These are phyloP conservation scores for Athelia sp. DNA, from an alignment of 1,284 basidiomycete genomes.

Conservation along the genomic window DNA sequence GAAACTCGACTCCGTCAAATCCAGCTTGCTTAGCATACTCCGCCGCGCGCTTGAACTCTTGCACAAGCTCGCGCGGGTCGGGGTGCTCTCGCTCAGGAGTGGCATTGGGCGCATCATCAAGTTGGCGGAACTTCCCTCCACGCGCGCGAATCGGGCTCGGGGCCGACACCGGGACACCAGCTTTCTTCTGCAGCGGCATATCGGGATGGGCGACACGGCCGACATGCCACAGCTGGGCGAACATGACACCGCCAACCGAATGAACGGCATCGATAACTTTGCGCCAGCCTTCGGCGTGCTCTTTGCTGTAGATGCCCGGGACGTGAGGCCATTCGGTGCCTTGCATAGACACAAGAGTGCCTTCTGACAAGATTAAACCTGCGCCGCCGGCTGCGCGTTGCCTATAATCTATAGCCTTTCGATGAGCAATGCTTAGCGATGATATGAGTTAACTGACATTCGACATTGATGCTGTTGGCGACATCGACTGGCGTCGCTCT, in stretches of 20 bases:
- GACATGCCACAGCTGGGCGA: constrained; percentile 31
- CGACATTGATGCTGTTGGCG: constrained; percentile 15
- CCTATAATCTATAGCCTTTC: background rate
- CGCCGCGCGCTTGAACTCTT: constrained; percentile 30
- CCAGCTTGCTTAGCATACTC: constrained; percentile 29
- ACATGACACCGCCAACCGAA: constrained; percentile 32
- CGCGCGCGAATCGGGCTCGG: background rate
- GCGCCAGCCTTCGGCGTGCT: constrained; percentile 31
- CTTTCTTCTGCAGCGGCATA: background rate
- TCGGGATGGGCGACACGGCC: background rate
- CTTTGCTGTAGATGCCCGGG: constrained; percentile 29
- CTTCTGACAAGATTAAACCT: constrained; percentile 28
- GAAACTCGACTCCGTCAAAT: constrained; percentile 9
- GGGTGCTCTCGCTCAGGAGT: background rate
- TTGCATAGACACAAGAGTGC: constrained; percentile 20
- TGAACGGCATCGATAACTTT: constrained; percentile 37
- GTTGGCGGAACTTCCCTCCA: background rate
- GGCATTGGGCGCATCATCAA: background rate
- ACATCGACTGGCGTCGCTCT: constrained; percentile 7
- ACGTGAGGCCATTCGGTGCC: constrained; percentile 21
- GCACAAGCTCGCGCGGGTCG: constrained; percentile 15
- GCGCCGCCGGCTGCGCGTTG: constrained; percentile 26
- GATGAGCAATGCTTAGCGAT: background rate
- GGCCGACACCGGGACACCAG: background rate
- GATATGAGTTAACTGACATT: constrained; percentile 16